Base-by-base conservation (phyloP, 1,284 basidiomycete genomes). In the Cerrena zonata region DNA sequence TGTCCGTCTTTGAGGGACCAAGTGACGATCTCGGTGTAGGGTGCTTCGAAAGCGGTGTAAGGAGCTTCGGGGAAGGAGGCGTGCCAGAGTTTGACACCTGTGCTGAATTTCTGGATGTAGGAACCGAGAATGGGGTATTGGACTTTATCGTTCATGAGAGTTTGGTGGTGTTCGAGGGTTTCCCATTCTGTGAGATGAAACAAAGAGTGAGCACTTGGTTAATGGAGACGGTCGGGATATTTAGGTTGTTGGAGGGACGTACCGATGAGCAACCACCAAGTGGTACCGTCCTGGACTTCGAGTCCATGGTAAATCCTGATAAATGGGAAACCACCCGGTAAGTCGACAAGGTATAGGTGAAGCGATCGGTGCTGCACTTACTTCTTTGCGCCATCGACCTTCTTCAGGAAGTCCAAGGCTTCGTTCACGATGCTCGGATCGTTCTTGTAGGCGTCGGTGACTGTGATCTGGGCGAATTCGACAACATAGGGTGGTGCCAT, bases 381-480 rank as follows among this genome's bases (percentile, higher is more conserved):
- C 47, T 21, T 49, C 22, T n/a, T 7, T 24, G 34, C 11, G 11
- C 18, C 38, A 39, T 49, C 39, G 22, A 27, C 25, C 5, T 23
- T 42, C 19, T 34, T 11, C 23, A 49, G 27, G 11, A 42, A 34
- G 5, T 24, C 39, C 10, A 49, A 15, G 4, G 39, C 13, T 18
- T 41, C 38, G 4, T 49, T 19, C 10, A 42, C 40, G 37, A 49
- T 21, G n/a, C 22, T n/a, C 4, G 47, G 47, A 30, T 49, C 39
- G 12, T 18, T 15, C 12, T 49, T 41, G 39, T 49, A 49, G 19
- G 39, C 39, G 12, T 49, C 47, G 22, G 11, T 42, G 37, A 49
- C 38, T 12, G 13, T 19, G 47, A 49, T 41, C 19, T 10, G 19
- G 11, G 38, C 37, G 38, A 49, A 19, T 23, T 49, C 47, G 18